Conservation (phyloP, 495 filamentous ascomycete genomes). For the Aspergillus wentii region DNA sequence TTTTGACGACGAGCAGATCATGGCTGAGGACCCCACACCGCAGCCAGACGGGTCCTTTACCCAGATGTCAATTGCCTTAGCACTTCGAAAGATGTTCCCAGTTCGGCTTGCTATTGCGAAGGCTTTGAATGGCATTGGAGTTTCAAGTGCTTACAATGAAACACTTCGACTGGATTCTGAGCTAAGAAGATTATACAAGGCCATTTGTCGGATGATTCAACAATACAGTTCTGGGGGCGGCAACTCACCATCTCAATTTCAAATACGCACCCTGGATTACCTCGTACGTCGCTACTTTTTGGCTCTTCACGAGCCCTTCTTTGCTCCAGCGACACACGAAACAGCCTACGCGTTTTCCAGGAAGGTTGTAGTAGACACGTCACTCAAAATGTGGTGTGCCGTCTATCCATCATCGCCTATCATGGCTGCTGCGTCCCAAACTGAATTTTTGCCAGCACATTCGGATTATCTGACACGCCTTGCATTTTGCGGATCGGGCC, state of each 20-base stretch:
- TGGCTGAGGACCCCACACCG: conserved; percentile 19
- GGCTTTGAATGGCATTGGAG: conserved; percentile 40
- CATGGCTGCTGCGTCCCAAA: conserved; percentile 9
- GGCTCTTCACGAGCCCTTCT: conserved; percentile 47
- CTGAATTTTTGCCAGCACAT: conserved; percentile 9
- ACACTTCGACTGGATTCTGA: conserved; percentile 31
- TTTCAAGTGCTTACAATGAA: conserved; percentile 29
- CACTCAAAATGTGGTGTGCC: conserved; percentile 44
- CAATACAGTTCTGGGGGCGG: conserved; percentile 13
- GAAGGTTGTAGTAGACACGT: conserved; percentile 39
- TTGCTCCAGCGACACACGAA: conserved; percentile 27
- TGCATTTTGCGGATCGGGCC: conserved; percentile 38
- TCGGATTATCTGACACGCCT: conserved; percentile 38
- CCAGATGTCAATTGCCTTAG: conserved; percentile 37
- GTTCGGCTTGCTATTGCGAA: conserved; percentile 41
- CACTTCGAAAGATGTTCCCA: conserved; percentile 40
- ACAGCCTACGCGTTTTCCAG: conserved; percentile 46
- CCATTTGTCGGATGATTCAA: conserved; percentile 30
- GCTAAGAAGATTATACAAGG: conserved; percentile 28
- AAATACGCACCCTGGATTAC: conserved; percentile 33
- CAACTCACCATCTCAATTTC: conserved; percentile 27
- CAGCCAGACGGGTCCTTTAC: conserved; percentile 35
- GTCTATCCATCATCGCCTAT: conserved; percentile 28
- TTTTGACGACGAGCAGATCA: conserved; percentile 33
- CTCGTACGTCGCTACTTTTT: conserved; percentile 41